Conservation (phyloP, 441 rosid species). For the Daphne laureola region DNA sequence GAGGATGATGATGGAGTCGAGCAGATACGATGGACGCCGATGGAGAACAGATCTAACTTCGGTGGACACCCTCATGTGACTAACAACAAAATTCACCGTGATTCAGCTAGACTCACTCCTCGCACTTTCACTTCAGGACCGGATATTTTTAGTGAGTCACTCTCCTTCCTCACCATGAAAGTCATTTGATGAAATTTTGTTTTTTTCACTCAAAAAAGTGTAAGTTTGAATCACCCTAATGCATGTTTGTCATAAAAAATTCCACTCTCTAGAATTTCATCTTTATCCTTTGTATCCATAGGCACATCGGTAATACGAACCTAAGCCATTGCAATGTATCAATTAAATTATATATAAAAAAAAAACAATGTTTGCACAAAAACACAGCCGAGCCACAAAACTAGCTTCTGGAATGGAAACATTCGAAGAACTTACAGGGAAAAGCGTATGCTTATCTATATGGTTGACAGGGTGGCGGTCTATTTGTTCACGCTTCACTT, state of each 20-base stretch:
- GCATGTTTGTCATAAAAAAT: conserved; percentile 88
- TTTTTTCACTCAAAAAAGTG: too few relatives aligned
- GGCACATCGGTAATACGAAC: conserved; percentile 67
- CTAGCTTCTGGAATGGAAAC: not conserved
- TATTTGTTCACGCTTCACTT: conserved; percentile 86
- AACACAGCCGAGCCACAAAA: not conserved
- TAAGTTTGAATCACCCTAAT: too few relatives aligned
- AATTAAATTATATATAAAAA: not conserved
- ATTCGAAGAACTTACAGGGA: conserved; percentile 50
- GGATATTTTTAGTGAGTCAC: too few relatives aligned
- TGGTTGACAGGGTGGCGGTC: conserved; percentile 85
- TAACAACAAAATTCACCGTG: too few relatives aligned
- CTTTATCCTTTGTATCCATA: conserved; percentile 83
- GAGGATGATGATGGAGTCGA: too few relatives aligned
- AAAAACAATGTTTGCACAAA: not conserved
- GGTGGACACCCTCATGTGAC: too few relatives aligned
- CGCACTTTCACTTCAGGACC: too few relatives aligned
- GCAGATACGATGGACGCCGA: too few relatives aligned
- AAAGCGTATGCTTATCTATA: conserved; percentile 74
- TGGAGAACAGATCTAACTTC: too few relatives aligned
- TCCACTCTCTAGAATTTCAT: conserved; percentile 98
- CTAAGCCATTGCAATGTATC: conserved; percentile 35
- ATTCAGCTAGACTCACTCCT: too few relatives aligned
- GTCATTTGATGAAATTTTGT: too few relatives aligned
- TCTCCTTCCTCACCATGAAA: too few relatives aligned